phyloP scores from a whole-genome alignment of 805 yeast species.

The Crinitomyces ghanaensis region DNA sequence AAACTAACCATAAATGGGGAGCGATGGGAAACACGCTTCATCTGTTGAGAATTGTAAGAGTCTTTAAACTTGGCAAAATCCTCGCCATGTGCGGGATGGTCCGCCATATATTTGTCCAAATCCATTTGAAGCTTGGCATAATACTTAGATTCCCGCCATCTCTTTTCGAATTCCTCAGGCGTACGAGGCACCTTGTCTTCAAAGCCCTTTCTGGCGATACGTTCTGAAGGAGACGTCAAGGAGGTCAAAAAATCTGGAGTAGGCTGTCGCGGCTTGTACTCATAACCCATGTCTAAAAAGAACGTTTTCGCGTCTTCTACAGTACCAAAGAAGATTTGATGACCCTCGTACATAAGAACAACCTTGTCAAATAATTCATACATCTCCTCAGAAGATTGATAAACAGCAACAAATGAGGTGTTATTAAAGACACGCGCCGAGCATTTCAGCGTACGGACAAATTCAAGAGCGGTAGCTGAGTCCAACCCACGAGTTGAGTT shows the following conservation, averaged over 20 bases:
- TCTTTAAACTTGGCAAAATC: conserved; percentile 17
- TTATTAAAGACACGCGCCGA: conserved; percentile 38
- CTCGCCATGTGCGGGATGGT: conserved; percentile 18
- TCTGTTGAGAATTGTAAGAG: conserved; percentile 22
- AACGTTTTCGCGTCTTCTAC: conserved; percentile 36
- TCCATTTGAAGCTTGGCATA: conserved; percentile 30
- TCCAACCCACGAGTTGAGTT: conserved; percentile 64
- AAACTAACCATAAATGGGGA: conserved; percentile 34
- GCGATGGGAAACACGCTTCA: conserved; percentile 22
- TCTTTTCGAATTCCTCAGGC: conserved; percentile 38
- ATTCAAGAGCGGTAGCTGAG: conserved; percentile 58
- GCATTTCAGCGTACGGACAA: conserved; percentile 45
- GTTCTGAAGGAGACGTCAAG: conserved; percentile 42
- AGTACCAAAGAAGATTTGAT: conserved; percentile 44
- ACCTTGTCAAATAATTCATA: conserved; percentile 46
- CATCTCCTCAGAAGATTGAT: conserved; percentile 46
- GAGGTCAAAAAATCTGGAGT: conserved; percentile 50
- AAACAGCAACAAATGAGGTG: conserved; percentile 52
- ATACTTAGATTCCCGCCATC: conserved; percentile 38
- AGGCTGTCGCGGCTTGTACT: conserved; percentile 46
- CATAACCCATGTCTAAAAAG: conserved; percentile 44
- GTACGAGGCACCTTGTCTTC: conserved; percentile 43
- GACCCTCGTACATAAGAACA: conserved; percentile 42
- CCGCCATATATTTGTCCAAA: conserved; percentile 30
- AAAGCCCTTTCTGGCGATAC: conserved; percentile 33